Conservation (phyloP, 257 asterid species). For the Solanum clarkiae region DNA sequence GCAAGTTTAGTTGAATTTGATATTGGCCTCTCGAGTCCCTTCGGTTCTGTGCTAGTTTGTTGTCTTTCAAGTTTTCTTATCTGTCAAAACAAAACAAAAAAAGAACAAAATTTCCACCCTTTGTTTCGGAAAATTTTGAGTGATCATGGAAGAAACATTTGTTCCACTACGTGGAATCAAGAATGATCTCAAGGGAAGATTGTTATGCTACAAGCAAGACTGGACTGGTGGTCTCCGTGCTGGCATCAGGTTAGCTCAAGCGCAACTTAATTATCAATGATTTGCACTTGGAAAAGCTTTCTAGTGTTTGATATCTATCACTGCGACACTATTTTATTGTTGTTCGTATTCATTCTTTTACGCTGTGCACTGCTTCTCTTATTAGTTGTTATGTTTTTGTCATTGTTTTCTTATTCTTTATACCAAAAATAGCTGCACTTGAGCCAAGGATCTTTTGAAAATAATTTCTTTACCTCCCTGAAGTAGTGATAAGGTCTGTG, state of each 20-base stretch:
- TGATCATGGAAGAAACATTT: constrained; percentile 75
- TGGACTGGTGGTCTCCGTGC: constrained; percentile 80
- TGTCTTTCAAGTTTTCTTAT: background rate
- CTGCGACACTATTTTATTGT: too few relatives aligned
- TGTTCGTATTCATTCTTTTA: too few relatives aligned
- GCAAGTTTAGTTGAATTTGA: background rate
- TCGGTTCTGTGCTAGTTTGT: background rate
- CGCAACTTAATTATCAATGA: constrained; percentile 3
- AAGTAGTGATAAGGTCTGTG: too few relatives aligned
- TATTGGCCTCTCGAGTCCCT: constrained; percentile 6
- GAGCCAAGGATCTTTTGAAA: too few relatives aligned
- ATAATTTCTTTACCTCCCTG: too few relatives aligned
- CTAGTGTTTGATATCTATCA: too few relatives aligned
- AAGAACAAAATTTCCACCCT: background rate
- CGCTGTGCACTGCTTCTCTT: too few relatives aligned
- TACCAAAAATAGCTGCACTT: too few relatives aligned
- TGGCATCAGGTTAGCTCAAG: constrained; percentile 60
- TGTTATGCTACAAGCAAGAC: constrained; percentile 78
- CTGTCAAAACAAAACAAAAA: background rate
- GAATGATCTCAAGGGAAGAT: constrained; percentile 78
- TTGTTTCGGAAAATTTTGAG: constrained; percentile 1
- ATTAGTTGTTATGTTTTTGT: too few relatives aligned
- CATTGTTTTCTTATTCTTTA: too few relatives aligned
- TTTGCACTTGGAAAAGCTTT: background rate
- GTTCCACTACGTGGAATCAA: constrained; percentile 89